Base-by-base conservation (phyloP, 495 filamentous ascomycete genomes). In the Beverwykella pulmonaria region DNA sequence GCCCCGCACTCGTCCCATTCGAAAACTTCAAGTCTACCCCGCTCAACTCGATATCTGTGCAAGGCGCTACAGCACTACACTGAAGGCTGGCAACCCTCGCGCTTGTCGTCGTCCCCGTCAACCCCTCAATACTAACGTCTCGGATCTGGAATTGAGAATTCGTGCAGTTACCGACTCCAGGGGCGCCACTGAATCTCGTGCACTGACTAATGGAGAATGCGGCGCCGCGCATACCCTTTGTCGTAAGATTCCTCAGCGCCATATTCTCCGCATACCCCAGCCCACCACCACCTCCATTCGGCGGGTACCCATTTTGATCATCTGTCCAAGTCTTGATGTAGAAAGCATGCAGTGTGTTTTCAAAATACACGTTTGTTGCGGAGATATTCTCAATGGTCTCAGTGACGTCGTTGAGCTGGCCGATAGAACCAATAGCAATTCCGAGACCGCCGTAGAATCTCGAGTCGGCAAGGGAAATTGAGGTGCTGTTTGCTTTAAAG, bases 361-460 rank as follows among this genome's bases (percentile, higher is more conserved):
- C 39, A 53, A 71, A 77, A 7, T 63, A 55, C 15, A 80, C 71
- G 55, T 79, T 75, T 2, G 68, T 61, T 8, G 75, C 78, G 0
- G 53, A 66, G 7, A 82, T 48, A 14, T 50, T 49, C 68, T 83
- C 76, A 22, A 81, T 68, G 0, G 73, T 77, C 50, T 82, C 81
- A 54, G 72, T 79, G 9, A 68, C 53, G 22, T 61, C 74, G 0
- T 78, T 72, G 54, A 78, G 81, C 59, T 83, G 81, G 1, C 81
- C 80, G n/a, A 83, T 76, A 34, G 76, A 79, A 0, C 80, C 81
- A 39, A 83, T 75, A 0, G 80, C 74, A 54, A 71, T 73, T 71
- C 75, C 59, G 71, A 75, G 27, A 6, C 57, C 57, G 22, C 61
- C 61, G 36, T 55, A 53, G 55, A 68, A 74, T 9, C 30, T 64